phyloP scores from a whole-genome alignment of 2,329 filamentous ascomycete species.

The Tolypocladium tundrense region DNA sequence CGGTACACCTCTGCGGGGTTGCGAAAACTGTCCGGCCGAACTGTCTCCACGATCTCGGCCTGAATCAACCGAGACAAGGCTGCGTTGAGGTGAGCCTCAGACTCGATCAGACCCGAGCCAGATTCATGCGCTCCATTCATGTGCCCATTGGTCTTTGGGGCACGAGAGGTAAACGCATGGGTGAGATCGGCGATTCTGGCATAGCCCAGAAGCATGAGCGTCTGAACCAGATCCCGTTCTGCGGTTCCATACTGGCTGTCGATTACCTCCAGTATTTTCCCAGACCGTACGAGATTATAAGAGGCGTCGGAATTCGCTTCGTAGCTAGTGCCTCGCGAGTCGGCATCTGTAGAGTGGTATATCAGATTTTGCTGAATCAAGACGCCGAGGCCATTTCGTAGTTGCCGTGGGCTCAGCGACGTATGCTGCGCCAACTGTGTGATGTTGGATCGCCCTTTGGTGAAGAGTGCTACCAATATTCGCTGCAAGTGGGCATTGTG shows the following conservation, averaged over 20 bases:
- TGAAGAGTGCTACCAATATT: slow-evolving; percentile 71
- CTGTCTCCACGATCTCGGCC: slow-evolving; percentile 57
- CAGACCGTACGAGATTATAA: slow-evolving; percentile 72
- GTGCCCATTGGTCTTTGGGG: slow-evolving; percentile 22
- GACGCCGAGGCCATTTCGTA: slow-evolving; percentile 72
- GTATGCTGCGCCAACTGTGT: slow-evolving; percentile 61
- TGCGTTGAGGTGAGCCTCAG: slow-evolving; percentile 37
- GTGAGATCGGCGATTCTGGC: slow-evolving; percentile 60
- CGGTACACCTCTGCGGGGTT: slow-evolving; percentile 50
- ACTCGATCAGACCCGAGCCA: slow-evolving; percentile 27
- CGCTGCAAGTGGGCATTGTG: slow-evolving; percentile 43
- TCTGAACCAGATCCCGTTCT: slow-evolving; percentile 64
- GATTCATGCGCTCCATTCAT: slow-evolving; percentile 22
- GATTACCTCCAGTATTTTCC: slow-evolving; percentile 70
- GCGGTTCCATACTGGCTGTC: slow-evolving; percentile 64
- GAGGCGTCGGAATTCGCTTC: slow-evolving; percentile 72
- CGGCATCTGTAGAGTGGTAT: slow-evolving; percentile 57
- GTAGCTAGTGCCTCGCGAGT: slow-evolving; percentile 61
- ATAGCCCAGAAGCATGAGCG: slow-evolving; percentile 67
- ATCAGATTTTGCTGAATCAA: slow-evolving; percentile 84
- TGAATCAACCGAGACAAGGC: slow-evolving; percentile 47
- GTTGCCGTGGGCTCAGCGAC: slow-evolving; percentile 60
- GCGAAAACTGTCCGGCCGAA: slow-evolving; percentile 45
- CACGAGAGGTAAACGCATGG: slow-evolving; percentile 44
- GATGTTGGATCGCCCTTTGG: slow-evolving; percentile 67